Evolutionary conservation across 2,329 filamentous ascomycete species (phyloP).

Genomic region (Aureobasidium sp.): DNA sequence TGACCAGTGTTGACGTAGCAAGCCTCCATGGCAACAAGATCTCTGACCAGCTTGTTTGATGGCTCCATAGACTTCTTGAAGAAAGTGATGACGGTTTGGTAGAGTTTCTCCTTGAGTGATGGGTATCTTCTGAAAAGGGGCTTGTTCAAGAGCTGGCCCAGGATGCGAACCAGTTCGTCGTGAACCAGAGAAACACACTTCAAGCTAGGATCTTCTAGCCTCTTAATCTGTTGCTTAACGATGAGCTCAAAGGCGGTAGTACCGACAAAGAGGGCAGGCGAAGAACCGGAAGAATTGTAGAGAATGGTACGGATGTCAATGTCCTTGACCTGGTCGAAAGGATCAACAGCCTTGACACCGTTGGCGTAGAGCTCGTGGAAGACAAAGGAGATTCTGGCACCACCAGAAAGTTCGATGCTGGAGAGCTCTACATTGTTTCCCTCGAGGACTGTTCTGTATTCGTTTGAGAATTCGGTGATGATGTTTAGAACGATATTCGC

Average conservation of each 20-base stretch:
- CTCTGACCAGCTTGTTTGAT: slow-evolving; percentile 90
- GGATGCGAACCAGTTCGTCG: slow-evolving; percentile 91
- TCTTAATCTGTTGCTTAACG: slow-evolving; percentile 97
- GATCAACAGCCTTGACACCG: slow-evolving; percentile 94
- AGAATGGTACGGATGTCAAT: slow-evolving; percentile 94
- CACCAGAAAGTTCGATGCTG: slow-evolving; percentile 86
- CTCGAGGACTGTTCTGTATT: slow-evolving; percentile 92
- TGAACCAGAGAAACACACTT: slow-evolving; percentile 98
- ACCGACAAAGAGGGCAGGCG: slow-evolving; percentile 90
- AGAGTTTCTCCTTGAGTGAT: slow-evolving; percentile 92
- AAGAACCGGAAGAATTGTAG: slow-evolving; percentile 98
- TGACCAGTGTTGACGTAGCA: slow-evolving; percentile 99
- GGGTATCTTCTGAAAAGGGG: slow-evolving; percentile 87
- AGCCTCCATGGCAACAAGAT: slow-evolving; percentile 89
- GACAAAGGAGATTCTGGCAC: slow-evolving; percentile 97
- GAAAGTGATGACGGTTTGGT: slow-evolving; percentile 82
- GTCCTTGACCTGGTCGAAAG: slow-evolving; percentile 96
- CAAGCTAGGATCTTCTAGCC: slow-evolving; percentile 88
- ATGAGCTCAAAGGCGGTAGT: slow-evolving; percentile 96
- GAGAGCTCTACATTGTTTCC: slow-evolving; percentile 96
- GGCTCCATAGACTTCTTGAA: slow-evolving; percentile 99
- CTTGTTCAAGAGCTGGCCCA: slow-evolving; percentile 82
- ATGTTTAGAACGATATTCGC: slow-evolving; percentile 96
- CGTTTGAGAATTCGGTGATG: slow-evolving; percentile 97
- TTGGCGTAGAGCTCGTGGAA: slow-evolving; percentile 99